phyloP scores from a whole-genome alignment of 257 asterid species.

The Fraxinus excelsior region DNA sequence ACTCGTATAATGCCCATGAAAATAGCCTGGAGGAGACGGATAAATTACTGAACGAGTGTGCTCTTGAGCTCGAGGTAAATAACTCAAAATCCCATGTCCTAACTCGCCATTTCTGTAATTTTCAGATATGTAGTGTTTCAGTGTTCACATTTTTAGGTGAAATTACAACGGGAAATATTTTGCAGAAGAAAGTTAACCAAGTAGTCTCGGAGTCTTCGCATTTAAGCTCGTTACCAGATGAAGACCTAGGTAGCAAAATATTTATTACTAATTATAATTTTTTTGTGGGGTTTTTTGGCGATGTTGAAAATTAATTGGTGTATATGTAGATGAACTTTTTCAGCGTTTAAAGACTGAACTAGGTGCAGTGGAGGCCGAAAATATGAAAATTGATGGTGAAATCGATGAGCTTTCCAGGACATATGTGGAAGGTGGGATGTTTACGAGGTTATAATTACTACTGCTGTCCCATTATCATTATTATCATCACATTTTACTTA shows the following conservation, averaged over 20 bases:
- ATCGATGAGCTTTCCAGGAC: conserved; percentile 53
- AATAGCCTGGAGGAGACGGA: conserved; percentile 37
- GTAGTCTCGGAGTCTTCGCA: conserved; percentile 41
- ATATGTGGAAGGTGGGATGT: conserved; percentile 53
- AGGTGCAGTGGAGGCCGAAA: conserved; percentile 55
- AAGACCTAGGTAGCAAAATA: conserved; percentile 52
- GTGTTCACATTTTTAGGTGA: conserved; percentile 4
- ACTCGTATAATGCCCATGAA: conserved; percentile 14
- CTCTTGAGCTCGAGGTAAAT: conserved; percentile 56
- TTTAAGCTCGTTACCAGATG: conserved; percentile 40
- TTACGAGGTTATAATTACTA: conserved; percentile 1
- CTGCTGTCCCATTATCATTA: not conserved
- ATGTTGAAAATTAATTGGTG: not conserved
- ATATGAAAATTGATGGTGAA: conserved; percentile 46
- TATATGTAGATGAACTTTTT: conserved; percentile 50
- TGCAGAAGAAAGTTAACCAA: conserved; percentile 52
- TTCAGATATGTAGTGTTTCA: not conserved
- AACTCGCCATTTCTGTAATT: not conserved
- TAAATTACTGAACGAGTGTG: conserved; percentile 37
- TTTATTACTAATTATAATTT: not conserved
- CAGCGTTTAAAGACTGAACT: conserved; percentile 56
- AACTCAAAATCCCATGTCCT: not conserved
- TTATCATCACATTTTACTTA: not conserved
- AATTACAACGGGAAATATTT: conserved; percentile 12
- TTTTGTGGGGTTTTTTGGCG: not conserved